A percentile compares a stretch with the other conserved stretches of the same genome.
Evolutionary conservation across 768 basidiomycete species (phyloP).

Genomic region (Pholiota conissans): DNA sequence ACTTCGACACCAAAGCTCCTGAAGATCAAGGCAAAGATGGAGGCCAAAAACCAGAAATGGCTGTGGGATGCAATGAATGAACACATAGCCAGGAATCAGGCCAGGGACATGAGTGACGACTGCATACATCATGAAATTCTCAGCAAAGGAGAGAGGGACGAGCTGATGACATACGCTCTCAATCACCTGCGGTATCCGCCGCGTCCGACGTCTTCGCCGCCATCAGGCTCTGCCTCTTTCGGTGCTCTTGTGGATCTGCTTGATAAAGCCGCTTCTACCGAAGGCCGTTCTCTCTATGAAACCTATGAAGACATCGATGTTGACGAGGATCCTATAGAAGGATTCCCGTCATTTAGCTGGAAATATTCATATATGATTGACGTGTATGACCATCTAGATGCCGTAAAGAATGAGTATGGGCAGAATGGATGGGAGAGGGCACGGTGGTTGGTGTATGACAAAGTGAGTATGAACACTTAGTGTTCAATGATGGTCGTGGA

Average conservation of each 20-base stretch:
- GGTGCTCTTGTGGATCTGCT: background rate
- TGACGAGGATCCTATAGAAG: background rate
- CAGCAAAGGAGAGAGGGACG: background rate
- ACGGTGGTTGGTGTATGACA: constrained; percentile 4
- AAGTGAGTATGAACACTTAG: background rate
- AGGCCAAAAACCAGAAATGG: background rate
- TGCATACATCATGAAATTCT: background rate
- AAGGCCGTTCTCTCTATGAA: background rate
- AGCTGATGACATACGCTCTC: background rate
- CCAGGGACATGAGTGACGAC: too few species aligned
- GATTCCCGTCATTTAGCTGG: background rate
- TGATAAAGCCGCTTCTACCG: background rate
- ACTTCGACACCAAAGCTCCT: background rate
- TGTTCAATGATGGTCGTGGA: too few species aligned
- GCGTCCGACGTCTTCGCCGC: background rate
- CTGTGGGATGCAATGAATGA: background rate
- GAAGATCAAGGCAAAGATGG: background rate
- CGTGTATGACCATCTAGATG: background rate
- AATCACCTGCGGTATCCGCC: background rate
- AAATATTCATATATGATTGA: background rate
- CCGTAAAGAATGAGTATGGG: background rate
- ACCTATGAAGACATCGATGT: background rate
- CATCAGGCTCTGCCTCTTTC: background rate
- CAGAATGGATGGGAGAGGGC: background rate
- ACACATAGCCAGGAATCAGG: background rate